Conservation (phyloP, 352 stramenopile species). For the Globisporangium nodosum region DNA sequence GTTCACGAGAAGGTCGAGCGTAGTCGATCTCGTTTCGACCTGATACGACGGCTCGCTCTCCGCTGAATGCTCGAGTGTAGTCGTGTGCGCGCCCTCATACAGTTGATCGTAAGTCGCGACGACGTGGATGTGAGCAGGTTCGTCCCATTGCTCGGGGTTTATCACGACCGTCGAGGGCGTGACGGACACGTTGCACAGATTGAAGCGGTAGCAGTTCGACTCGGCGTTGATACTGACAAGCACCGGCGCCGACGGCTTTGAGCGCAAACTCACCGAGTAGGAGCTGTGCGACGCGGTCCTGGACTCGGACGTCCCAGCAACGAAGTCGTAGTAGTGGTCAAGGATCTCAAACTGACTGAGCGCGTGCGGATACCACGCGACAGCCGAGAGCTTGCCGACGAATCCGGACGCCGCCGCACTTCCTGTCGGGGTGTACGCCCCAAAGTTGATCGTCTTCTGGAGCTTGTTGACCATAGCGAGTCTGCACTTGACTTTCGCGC, state of each 20-base stretch:
- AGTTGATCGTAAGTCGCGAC: slow-evolving; percentile 53
- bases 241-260: slow-evolving; percentile 42
- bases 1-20: neutral
- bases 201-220: slow-evolving; percentile 61
- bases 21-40: slow-evolving; percentile 22
- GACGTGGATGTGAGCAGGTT: slow-evolving; percentile 31
- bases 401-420: slow-evolving; percentile 17
- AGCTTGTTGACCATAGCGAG: slow-evolving; percentile 31
- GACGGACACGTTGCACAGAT: slow-evolving; percentile 56
- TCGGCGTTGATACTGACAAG: slow-evolving; percentile 45
- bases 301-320: slow-evolving; percentile 16
- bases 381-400: slow-evolving; percentile 30
- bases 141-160: slow-evolving; percentile 35
- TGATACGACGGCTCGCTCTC: slow-evolving; percentile 27
- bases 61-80: slow-evolving; percentile 22
- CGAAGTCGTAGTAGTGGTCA: slow-evolving; percentile 71
- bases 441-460: slow-evolving; percentile 31
- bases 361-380: slow-evolving; percentile 50
- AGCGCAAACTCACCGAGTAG: slow-evolving; percentile 40
- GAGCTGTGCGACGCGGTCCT: slow-evolving; percentile 35
- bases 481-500: slow-evolving; percentile 20
- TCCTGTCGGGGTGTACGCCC: slow-evolving; percentile 9
- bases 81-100: slow-evolving; percentile 42
- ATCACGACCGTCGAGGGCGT: slow-evolving; percentile 37
- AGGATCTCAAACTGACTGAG: slow-evolving; percentile 32